These are phyloP conservation scores for Alternaria sp. DNA, from an alignment of 2,329 filamentous ascomycete species.

Conservation along the genomic window DNA sequence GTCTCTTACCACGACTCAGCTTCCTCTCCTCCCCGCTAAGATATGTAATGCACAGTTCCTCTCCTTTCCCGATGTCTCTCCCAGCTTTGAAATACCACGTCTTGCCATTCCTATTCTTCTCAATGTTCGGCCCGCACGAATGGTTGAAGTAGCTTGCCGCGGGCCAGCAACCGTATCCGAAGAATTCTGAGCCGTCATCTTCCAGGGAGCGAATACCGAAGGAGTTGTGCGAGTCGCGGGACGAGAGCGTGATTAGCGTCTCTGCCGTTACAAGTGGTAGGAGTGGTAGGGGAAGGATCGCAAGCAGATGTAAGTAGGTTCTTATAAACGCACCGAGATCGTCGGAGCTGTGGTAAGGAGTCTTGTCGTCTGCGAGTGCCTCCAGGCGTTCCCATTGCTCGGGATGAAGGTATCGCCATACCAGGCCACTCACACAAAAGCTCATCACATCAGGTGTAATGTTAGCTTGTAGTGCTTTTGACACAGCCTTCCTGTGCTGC, in stretches of 20 bases:
- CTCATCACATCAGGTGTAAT: slow-evolving; percentile 52
- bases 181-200: slow-evolving; percentile 58
- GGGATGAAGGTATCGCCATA: slow-evolving; percentile 44
- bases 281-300: slow-evolving; percentile 50
- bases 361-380: slow-evolving; percentile 51
- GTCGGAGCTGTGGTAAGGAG: slow-evolving; percentile 52
- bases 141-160: slow-evolving; percentile 60
- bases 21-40: slow-evolving; percentile 58
- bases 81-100: slow-evolving; percentile 53
- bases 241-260: slow-evolving; percentile 47
- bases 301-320: slow-evolving; percentile 55
- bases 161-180: slow-evolving; percentile 59
- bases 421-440: slow-evolving; percentile 53
- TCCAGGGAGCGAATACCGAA: slow-evolving; percentile 57
- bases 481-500: slow-evolving; percentile 42
- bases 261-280: slow-evolving; percentile 45
- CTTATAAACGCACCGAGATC: slow-evolving; percentile 52
- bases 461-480: slow-evolving; percentile 39
- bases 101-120: slow-evolving; percentile 52
- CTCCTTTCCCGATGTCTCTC: slow-evolving; percentile 47
- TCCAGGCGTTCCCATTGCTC: slow-evolving; percentile 45
- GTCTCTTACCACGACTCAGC: slow-evolving; percentile 48
- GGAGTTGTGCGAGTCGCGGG: slow-evolving; percentile 56
- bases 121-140: slow-evolving; percentile 55
- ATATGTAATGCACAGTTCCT: slow-evolving; percentile 59